Conservation (phyloP, 768 basidiomycete species). For the Termitomyces sp. region DNA sequence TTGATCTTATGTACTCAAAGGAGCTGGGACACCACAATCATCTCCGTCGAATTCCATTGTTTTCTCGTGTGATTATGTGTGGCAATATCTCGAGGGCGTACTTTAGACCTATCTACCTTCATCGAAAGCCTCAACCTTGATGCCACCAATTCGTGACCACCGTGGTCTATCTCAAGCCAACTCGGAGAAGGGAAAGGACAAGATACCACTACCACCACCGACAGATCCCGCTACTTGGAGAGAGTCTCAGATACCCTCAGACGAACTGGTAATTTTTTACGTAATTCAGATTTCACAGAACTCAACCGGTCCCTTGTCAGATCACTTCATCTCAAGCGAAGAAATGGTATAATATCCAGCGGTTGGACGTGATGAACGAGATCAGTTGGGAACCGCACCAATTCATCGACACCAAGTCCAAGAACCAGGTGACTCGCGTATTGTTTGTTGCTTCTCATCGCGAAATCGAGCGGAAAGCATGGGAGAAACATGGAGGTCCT, state of each 20-base stretch:
- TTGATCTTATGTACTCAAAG: neutral
- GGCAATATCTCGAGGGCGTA: neutral
- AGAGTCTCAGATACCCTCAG: neutral
- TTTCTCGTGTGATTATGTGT: neutral
- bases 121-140: neutral
- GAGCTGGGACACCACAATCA: too few species aligned
- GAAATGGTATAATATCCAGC: neutral
- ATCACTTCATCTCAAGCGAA: neutral
- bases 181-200: neutral
- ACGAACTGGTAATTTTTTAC: neutral
- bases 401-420: too few species aligned
- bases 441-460: neutral
- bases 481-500: conserved; percentile 8
- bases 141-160: neutral
- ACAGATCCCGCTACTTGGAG: neutral
- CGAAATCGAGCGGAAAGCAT: conserved; percentile 7
- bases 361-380: neutral
- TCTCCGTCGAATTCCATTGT: neutral
- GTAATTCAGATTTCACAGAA: too few species aligned
- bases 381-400: neutral
- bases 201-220: neutral
- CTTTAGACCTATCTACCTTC: neutral
- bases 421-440: too few species aligned
- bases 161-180: neutral
- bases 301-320: neutral